phyloP scores from a whole-genome alignment of 129 eudicot species.

The Glebionis coronaria region DNA sequence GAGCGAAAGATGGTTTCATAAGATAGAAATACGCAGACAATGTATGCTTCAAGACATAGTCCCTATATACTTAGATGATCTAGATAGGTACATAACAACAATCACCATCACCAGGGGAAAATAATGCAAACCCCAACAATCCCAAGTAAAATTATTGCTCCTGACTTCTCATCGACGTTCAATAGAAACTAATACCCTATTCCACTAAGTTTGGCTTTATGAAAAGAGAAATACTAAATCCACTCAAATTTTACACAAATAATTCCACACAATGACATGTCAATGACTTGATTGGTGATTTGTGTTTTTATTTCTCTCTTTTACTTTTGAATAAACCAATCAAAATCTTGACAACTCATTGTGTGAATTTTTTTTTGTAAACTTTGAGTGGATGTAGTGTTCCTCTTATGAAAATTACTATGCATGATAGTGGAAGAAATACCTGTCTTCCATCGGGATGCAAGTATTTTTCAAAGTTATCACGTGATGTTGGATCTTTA shows the following conservation, averaged over 20 bases:
- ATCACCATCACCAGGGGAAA: constrained; percentile 39
- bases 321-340: too few relatives aligned
- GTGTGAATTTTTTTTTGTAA: too few relatives aligned
- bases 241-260: too few relatives aligned
- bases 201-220: too few relatives aligned
- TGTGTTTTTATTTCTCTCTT: too few relatives aligned
- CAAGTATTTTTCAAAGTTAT: constrained; percentile 87
- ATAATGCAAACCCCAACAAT: constrained; percentile 90
- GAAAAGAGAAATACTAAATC: too few relatives aligned
- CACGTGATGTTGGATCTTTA: constrained; percentile 88
- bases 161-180: constrained; percentile 88
- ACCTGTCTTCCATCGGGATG: constrained; percentile 99
- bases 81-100: constrained; percentile 83
- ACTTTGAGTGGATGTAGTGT: too few relatives aligned
- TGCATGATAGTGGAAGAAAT: constrained; percentile 12
- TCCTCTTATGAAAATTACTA: constrained; percentile 9
- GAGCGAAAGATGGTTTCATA: constrained; percentile 93
- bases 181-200: constrained; percentile 44
- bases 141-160: constrained; percentile 77
- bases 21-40: constrained; percentile 75
- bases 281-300: too few relatives aligned
- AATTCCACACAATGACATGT: too few relatives aligned
- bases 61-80: constrained; percentile 87
- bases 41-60: constrained; percentile 92
- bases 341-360: too few relatives aligned